Base-by-base conservation (phyloP, 2,329 filamentous ascomycete species). In the Cladorrhinum sp. region DNA sequence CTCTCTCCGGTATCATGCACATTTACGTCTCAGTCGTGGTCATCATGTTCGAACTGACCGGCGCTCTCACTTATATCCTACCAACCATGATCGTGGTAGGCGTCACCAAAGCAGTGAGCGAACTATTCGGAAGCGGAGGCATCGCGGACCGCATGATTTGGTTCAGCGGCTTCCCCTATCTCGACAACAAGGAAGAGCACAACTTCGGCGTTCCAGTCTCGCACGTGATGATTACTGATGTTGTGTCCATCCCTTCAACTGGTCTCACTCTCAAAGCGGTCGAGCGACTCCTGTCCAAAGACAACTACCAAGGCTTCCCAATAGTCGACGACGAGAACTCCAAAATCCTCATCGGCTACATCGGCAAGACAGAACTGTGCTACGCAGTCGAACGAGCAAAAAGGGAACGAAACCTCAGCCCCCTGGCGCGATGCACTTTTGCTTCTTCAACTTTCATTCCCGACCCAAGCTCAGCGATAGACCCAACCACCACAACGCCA, bases 31-130 rank as follows among this genome's bases (percentile, higher is more conserved):
- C 93, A 0, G 92, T 99, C 9, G 94, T 97, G 1, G 95, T 99
- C 70, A 99, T 99, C 74, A 98, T 99, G 95, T 98, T 98, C 71
- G 95, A 99, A 75, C 83, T 99, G 54, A 99, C 95, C 0, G 95
- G 95, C n/a, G 95, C 95, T 6, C 79, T 98, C 62, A 96, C 93
- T 1, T 99, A 99, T 72, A 98, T 99, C 66, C 79, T 99, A 26
- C 95, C 95, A 0, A 98, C 94, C 14, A 99, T 99, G 95, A 97
- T 99, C 68, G 95, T 98, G 0, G 95, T 98, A 2, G 95, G 95
- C 54, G 90, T 97, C 30, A 98, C 94, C 42, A 99, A 99, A 79
- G 91, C 91, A 14, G 91, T 99, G 52, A 88, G 90, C 64, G 92
- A 96, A 67, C 82, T 92, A 12, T 95, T 96, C 71, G 92, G 92